Conservation (phyloP, 179 eudicot species). For the Gypsophila paniculata region DNA sequence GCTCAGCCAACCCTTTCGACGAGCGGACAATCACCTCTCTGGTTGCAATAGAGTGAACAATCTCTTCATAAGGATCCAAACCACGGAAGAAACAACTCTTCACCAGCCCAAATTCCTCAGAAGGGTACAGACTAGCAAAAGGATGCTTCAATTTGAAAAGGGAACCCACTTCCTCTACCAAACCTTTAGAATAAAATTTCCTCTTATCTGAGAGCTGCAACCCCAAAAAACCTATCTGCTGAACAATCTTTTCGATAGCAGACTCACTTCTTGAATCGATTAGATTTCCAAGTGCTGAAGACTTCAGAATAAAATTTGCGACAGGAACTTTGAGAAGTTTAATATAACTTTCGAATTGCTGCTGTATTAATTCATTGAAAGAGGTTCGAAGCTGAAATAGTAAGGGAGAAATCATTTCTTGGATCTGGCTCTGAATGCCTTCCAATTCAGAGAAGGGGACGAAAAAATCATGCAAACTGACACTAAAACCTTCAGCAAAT, state of each 20-base stretch:
- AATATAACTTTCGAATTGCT: slow-evolving; percentile 58
- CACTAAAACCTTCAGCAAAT: slow-evolving; percentile 68
- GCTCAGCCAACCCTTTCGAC: slow-evolving; percentile 82
- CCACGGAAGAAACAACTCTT: slow-evolving; percentile 70
- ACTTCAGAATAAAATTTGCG: slow-evolving; percentile 48
- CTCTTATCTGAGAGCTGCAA: slow-evolving; percentile 63
- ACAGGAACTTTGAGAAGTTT: slow-evolving; percentile 44
- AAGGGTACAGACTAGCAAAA: slow-evolving; percentile 36
- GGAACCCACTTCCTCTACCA: slow-evolving; percentile 64
- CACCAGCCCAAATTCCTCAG: slow-evolving; percentile 78
- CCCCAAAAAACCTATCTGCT: slow-evolving; percentile 82
- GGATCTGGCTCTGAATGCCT: slow-evolving; percentile 36
- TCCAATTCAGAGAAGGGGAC: slow-evolving; percentile 38
- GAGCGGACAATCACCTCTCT: slow-evolving; percentile 92
- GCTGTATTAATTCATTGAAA: slow-evolving; percentile 55
- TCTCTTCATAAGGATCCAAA: slow-evolving; percentile 76
- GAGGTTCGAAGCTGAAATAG: slow-evolving; percentile 44
- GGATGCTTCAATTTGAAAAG: slow-evolving; percentile 61
- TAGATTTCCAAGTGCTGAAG: slow-evolving; percentile 63
- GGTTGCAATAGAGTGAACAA: slow-evolving; percentile 81
- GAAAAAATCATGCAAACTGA: slow-evolving; percentile 58
- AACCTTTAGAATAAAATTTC: slow-evolving; percentile 60
- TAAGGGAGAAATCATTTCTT: slow-evolving; percentile 42
- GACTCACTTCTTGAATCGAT: slow-evolving; percentile 82
- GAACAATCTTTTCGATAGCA: slow-evolving; percentile 67